phyloP scores from a whole-genome alignment of 148 eudicot species.

The Chenopodium album region DNA sequence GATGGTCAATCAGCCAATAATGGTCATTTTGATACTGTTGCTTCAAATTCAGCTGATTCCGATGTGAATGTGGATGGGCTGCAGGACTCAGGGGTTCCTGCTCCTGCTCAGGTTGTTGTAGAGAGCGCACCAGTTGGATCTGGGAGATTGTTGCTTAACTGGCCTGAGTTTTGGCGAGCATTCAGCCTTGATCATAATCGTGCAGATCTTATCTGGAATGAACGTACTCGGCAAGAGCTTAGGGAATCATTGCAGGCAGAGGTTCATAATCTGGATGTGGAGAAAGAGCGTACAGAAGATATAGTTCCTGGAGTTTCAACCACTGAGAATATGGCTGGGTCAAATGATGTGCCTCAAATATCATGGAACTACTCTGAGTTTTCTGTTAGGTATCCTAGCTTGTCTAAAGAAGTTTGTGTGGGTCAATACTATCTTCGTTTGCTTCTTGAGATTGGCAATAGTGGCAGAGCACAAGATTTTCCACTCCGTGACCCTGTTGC shows the following conservation, averaged over 20 bases:
- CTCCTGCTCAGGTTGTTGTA: slow-evolving; percentile 96
- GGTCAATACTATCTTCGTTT: slow-evolving; percentile 95
- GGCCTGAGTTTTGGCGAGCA: slow-evolving; percentile 99
- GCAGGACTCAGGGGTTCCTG: slow-evolving; percentile 57
- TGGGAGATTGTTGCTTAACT: slow-evolving; percentile 89
- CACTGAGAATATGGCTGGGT: slow-evolving; percentile 45
- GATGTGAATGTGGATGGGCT: slow-evolving; percentile 45
- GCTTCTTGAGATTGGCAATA: slow-evolving; percentile 87
- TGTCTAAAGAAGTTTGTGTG: slow-evolving; percentile 98
- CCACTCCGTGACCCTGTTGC: slow-evolving; percentile 97
- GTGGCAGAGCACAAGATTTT: slow-evolving; percentile 83
- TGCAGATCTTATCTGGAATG: slow-evolving; percentile 99
- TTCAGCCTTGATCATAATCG: slow-evolving; percentile 96
- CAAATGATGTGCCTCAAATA: slow-evolving; percentile 73
- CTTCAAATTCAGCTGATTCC: slow-evolving; percentile 36
- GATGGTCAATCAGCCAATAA: slow-evolving; percentile 36
- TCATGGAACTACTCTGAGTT: slow-evolving; percentile 98
- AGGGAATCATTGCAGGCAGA: slow-evolving; percentile 87
- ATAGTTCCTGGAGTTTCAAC: slow-evolving; percentile 70
- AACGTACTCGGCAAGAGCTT: slow-evolving; percentile 92
- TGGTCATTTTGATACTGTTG: slow-evolving; percentile 39
- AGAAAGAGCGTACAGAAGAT: slow-evolving; percentile 92
- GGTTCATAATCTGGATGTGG: slow-evolving; percentile 92
- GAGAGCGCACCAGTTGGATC: slow-evolving; percentile 91
- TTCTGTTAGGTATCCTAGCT: slow-evolving; percentile 79